These are phyloP conservation scores for Mayamaea pseudoterrestris DNA, from an alignment of 108 stramenopile genomes.

Conservation along the genomic window DNA sequence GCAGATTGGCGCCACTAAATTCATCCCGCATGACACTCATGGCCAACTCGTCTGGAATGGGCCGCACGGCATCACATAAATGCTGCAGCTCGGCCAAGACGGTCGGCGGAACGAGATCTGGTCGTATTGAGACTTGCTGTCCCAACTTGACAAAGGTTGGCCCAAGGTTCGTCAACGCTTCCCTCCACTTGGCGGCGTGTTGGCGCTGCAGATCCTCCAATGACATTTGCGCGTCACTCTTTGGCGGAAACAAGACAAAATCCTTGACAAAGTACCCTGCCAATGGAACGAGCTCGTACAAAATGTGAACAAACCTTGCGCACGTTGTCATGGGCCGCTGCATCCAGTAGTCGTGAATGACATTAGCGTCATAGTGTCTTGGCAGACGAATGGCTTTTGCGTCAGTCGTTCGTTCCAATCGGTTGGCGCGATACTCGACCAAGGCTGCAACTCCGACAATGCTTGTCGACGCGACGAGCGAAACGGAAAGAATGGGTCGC, in stretches of 20 bases:
- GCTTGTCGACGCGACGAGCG: not conserved
- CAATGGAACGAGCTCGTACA: conserved; percentile 36
- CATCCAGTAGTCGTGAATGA: conserved; percentile 50
- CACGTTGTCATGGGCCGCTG: conserved; percentile 50
- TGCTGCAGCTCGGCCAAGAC: conserved; percentile 80
- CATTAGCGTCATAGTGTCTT: conserved; percentile 40
- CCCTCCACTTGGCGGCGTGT: conserved; percentile 29
- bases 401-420: not conserved
- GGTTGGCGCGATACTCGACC: not conserved
- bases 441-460: not conserved
- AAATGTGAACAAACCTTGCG: conserved; percentile 31
- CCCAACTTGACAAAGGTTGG: conserved; percentile 93
- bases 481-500: conserved; percentile 1
- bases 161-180: conserved; percentile 73
- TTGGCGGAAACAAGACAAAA: conserved; percentile 16
- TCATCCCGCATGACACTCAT: conserved; percentile 51
- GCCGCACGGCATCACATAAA: conserved; percentile 88
- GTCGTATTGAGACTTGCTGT: conserved; percentile 83
- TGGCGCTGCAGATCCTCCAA: conserved; percentile 15
- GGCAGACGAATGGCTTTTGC: conserved; percentile 16
- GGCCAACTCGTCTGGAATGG: conserved; percentile 73
- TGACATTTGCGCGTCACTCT: not conserved
- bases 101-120: conserved; percentile 80
- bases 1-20: conserved; percentile 10
- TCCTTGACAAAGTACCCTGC: conserved; percentile 17